Evolutionary conservation across 2,329 filamentous ascomycete genomes (phyloP), one percentile per base, ranked within the genome.

Genomic region (Microdochium trichocladiopsis): DNA sequence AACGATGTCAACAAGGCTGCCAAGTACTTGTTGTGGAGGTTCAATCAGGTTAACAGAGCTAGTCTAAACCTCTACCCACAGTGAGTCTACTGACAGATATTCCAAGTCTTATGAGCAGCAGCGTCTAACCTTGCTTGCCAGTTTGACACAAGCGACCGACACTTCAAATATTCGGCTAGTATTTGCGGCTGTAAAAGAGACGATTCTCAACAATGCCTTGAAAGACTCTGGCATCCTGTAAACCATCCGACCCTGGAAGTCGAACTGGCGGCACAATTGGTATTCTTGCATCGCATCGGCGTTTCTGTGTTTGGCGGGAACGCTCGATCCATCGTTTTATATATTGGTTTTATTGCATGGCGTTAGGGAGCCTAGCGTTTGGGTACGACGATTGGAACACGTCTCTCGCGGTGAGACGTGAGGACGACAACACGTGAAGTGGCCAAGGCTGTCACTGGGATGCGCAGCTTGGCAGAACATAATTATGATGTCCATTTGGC

Each of bases 71-170:
- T 99, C 51, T 99, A 97, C 69, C 94, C 94, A 67, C 94, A 99
- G 94, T 96, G 82, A 73, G 90, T 81, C 6, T 11, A 22, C 41
- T 4, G 6, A 8, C 18, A 18, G 3, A 45, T 8, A 3, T 18
- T 2, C 6, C 25, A 31, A 5, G 25, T 24, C 25, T 28, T 43
- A 28, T 11, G 24, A 25, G 48, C n/a, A 48, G 31, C 6, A 43
- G 37, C 25, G 41, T 51, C 22, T 62, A 97, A 93, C 71, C 82
- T n/a, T n/a, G n/a, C n/a, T n/a, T n/a, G n/a, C n/a, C n/a, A n/a
- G n/a, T n/a, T n/a, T 99, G 56, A 99, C 94, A 31, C 94, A 99
- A 87, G 94, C 94, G 47, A 99, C 94, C 57, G 94, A 99, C 69
- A 99, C 94, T 3, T 96, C 92, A 50, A 99, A 99, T 66, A 96